phyloP scores from a whole-genome alignment of 106 monocot genomes.

The Dactylorhiza incarnata region DNA sequence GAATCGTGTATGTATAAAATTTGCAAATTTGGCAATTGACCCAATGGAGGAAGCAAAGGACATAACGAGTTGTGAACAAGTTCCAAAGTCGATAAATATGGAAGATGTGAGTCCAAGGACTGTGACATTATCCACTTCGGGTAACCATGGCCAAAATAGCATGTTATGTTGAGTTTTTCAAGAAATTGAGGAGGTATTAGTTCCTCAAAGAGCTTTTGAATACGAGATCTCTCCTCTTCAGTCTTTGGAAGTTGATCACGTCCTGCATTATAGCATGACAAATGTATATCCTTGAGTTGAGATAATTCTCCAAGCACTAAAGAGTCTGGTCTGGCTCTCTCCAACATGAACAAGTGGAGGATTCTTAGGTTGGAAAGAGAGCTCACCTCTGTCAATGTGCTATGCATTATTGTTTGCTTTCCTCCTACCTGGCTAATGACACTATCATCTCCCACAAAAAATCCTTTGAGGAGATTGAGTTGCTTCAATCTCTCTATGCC shows the following conservation, averaged over 20 bases:
- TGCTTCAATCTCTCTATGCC: constrained; percentile 5
- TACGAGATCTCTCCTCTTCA: background rate
- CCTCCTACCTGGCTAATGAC: too few relatives aligned
- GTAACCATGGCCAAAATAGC: constrained; percentile 14
- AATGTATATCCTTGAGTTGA: background rate
- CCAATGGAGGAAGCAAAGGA: constrained; percentile 9
- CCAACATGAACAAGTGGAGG: constrained; percentile 3
- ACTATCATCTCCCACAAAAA: too few relatives aligned
- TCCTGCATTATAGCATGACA: background rate
- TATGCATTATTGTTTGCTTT: too few relatives aligned
- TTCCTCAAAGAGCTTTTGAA: constrained; percentile 14
- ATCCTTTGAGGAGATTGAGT: too few relatives aligned
- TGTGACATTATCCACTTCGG: constrained; percentile 19
- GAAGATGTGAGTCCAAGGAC: background rate
- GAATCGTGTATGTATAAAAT: too few relatives aligned
- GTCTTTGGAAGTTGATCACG: background rate
- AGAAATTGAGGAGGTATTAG: constrained; percentile 20
- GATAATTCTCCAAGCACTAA: background rate
- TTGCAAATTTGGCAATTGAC: constrained; percentile 13
- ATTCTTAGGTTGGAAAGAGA: too few relatives aligned
- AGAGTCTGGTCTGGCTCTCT: background rate
- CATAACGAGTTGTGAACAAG: background rate
- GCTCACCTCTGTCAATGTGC: too few relatives aligned
- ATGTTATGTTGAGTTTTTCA: background rate
- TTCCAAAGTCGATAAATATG: constrained; percentile 3